Evolutionary conservation across 371 early-diverging fungal genomes (phyloP).

Genomic region (Mucor saturninus): DNA sequence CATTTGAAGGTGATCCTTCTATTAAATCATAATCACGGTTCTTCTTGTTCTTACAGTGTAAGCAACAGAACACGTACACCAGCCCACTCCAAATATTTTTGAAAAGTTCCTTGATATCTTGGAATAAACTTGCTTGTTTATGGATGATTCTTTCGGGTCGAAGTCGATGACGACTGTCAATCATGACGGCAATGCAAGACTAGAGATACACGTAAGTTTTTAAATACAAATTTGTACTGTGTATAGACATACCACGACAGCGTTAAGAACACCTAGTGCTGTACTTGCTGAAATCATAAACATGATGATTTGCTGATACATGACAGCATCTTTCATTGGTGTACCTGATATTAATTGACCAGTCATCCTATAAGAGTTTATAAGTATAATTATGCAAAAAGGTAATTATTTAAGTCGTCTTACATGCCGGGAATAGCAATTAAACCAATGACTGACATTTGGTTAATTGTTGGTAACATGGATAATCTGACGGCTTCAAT

Average conservation of each 20-base stretch:
- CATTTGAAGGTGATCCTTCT: not conserved
- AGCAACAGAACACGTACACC: slow-evolving; percentile 12
- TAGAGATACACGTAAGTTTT: slow-evolving; percentile 3
- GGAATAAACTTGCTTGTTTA: slow-evolving; percentile 32
- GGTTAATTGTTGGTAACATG: slow-evolving; percentile 81
- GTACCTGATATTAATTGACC: slow-evolving; percentile 88
- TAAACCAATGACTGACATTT: slow-evolving; percentile 83
- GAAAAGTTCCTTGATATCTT: slow-evolving; percentile 26
- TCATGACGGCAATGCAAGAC: slow-evolving; percentile 60
- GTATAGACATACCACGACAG: slow-evolving; percentile 48
- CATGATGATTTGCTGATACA: slow-evolving; percentile 79
- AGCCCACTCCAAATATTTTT: slow-evolving; percentile 5
- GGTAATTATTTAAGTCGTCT: not conserved
- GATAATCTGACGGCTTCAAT: slow-evolving; percentile 75
- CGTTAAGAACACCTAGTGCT: slow-evolving; percentile 63
- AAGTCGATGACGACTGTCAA: slow-evolving; percentile 62
- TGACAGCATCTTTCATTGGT: slow-evolving; percentile 73
- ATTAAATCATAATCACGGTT: not conserved
- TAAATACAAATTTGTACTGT: not conserved
- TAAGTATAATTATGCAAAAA: not conserved
- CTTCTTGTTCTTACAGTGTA: slow-evolving; percentile 9
- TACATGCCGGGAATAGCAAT: slow-evolving; percentile 84
- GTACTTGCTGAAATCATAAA: slow-evolving; percentile 76
- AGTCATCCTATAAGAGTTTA: slow-evolving; percentile 59
- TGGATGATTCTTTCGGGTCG: slow-evolving; percentile 63